Evolutionary conservation across 306 rosid genomes (phyloP).

Genomic region (Betula pendula): DNA sequence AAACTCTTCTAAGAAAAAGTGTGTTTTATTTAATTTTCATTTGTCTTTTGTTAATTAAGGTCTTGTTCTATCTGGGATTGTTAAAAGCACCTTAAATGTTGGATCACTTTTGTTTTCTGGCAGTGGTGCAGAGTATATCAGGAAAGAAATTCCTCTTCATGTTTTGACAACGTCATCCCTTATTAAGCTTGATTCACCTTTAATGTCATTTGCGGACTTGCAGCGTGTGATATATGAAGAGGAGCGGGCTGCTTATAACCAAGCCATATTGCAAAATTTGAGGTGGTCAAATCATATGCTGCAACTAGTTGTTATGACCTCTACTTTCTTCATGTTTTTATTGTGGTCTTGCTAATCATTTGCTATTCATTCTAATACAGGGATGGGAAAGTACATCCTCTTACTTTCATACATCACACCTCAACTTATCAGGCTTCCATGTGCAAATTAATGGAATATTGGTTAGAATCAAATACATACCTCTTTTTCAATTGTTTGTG

Average conservation of each 20-base stretch:
- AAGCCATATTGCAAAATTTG: slow-evolving; percentile 74
- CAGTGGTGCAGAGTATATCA: slow-evolving; percentile 84
- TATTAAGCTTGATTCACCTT: slow-evolving; percentile 68
- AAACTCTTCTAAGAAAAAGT: too few species aligned
- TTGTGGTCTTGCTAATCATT: neutral
- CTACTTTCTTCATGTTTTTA: neutral
- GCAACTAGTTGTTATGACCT: slow-evolving; percentile 18
- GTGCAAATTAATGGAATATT: slow-evolving; percentile 96
- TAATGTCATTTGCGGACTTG: slow-evolving; percentile 75
- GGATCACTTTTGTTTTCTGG: slow-evolving; percentile 38
- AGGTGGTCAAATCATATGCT: slow-evolving; percentile 52
- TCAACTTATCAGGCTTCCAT: slow-evolving; percentile 97
- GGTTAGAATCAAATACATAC: slow-evolving; percentile 54
- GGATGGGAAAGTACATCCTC: slow-evolving; percentile 91
- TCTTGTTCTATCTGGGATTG: slow-evolving; percentile 18
- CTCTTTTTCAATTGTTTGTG: slow-evolving; percentile 16
- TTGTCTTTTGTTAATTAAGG: slow-evolving; percentile 17
- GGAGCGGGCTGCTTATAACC: slow-evolving; percentile 89
- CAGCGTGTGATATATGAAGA: slow-evolving; percentile 87
- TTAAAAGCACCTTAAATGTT: slow-evolving; percentile 20
- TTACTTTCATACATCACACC: slow-evolving; percentile 85
- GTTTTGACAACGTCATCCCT: slow-evolving; percentile 73
- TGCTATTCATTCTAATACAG: slow-evolving; percentile 40
- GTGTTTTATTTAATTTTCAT: too few species aligned
- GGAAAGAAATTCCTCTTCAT: slow-evolving; percentile 92